Conservation (phyloP, 2,329 filamentous ascomycete species). For the Aspergillus chevalieri region DNA sequence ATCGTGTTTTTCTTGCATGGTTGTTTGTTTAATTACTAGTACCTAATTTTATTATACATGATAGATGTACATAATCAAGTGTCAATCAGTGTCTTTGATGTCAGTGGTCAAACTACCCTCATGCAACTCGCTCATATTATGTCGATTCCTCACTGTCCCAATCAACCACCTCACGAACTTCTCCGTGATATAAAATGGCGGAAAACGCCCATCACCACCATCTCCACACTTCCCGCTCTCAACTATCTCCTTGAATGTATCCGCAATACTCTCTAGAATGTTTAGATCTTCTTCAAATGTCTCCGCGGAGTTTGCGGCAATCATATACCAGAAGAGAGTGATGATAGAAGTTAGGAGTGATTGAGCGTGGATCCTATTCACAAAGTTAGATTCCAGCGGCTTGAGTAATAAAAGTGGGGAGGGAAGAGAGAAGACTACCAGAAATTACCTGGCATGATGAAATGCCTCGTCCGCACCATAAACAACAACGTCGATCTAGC, state of each 20-base stretch:
- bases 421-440: conserved; percentile 9
- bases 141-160: too few relatives aligned
- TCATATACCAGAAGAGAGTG: conserved; percentile 17
- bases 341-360: conserved; percentile 16
- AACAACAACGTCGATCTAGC: conserved; percentile 18
- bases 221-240: conserved; percentile 2
- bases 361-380: conserved; percentile 18
- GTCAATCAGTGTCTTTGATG: too few relatives aligned
- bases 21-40: too few relatives aligned
- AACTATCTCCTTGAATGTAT: conserved; percentile 8
- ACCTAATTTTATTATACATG: too few relatives aligned
- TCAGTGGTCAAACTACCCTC: too few relatives aligned
- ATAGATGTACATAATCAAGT: too few relatives aligned
- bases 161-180: conserved; percentile 13
- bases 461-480: conserved; percentile 12
- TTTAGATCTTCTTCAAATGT: conserved; percentile 12
- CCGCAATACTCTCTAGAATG: conserved; percentile 11
- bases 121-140: too few relatives aligned
- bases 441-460: conserved; percentile 16
- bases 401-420: not conserved
- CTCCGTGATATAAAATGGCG: conserved; percentile 16
- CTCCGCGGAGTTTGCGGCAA: conserved; percentile 8
- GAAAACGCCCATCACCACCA: conserved; percentile 9
- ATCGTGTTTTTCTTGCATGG: too few relatives aligned
- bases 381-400: not conserved